These are phyloP conservation scores for Cladophialophora carrionii DNA, from an alignment of 2,329 filamentous ascomycete species.

Conservation along the genomic window DNA sequence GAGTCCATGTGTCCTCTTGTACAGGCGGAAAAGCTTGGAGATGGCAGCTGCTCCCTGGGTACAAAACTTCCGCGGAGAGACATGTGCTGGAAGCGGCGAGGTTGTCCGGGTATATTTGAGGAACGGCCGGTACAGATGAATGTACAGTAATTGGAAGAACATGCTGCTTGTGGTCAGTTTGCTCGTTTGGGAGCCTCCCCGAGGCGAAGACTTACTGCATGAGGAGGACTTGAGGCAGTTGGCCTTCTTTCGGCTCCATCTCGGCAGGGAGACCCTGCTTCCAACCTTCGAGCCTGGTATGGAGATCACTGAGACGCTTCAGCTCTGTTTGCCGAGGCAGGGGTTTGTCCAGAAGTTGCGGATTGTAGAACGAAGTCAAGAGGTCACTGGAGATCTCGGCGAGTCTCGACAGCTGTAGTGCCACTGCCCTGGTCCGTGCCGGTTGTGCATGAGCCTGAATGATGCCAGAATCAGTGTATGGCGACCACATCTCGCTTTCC, in stretches of 20 bases:
- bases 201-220: conserved; percentile 73
- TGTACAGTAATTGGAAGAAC: conserved; percentile 95
- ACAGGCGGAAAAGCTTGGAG: conserved; percentile 90
- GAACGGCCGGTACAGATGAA: conserved; percentile 93
- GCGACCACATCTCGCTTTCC: conserved; percentile 82
- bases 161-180: conserved; percentile 63
- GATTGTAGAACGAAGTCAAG: conserved; percentile 88
- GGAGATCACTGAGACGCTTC: conserved; percentile 89
- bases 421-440: conserved; percentile 77
- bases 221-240: conserved; percentile 77
- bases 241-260: conserved; percentile 85
- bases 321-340: conserved; percentile 79
- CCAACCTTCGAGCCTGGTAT: conserved; percentile 89
- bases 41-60: conserved; percentile 86
- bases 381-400: conserved; percentile 95
- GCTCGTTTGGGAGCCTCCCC: neutral
- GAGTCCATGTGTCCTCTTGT: conserved; percentile 88
- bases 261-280: conserved; percentile 80
- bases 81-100: conserved; percentile 81
- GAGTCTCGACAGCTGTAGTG: conserved; percentile 77
- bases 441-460: conserved; percentile 74
- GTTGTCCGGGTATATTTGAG: conserved; percentile 81
- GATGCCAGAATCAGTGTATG: conserved; percentile 82
- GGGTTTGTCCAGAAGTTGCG: conserved; percentile 62
- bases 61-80: conserved; percentile 88